Evolutionary conservation across 805 yeast genomes (phyloP), one percentile per base, ranked within the genome.

Genomic region (Scheffersomyces ergatensis): DNA sequence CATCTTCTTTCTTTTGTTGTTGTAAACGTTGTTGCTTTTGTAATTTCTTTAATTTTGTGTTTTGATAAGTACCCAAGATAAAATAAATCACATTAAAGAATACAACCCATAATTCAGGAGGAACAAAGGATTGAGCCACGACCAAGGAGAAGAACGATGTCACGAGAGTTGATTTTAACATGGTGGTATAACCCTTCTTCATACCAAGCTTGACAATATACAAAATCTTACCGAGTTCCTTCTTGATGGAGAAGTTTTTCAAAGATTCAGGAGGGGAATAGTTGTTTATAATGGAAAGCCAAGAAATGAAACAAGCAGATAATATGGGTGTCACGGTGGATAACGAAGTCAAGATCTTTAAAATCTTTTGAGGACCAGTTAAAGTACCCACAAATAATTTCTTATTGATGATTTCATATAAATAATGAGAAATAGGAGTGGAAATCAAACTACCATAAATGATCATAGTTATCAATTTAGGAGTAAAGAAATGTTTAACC

Each of bases 61-160:
- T 82, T 49, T 82, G 84, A 40, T 71, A 69, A 1, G 87, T 82
- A 1, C 85, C 85, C 42, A 82, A 60, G 4, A 81, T 54, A 47
- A 81, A 81, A 51, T 74, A 80, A 17, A 81, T 76, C 24, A 77
- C 46, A 48, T 74, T 76, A 61, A 80, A 80, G 54, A 80, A 82
- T 2, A 78, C 78, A 9, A 78, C 81, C 89, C 89, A 82, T 23
- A 74, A 61, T 50, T 80, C 78, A 1, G 83, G 82, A 7, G 70
- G 65, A 11, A 82, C 48, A 45, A 69, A 78, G 38, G 65, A 74
- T 53, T 82, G 89, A 4, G 86, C 85, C 23, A 79, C 43, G 1
- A 73, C 49, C 52, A 80, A 59, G 4, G 80, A 72, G 2, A 75
- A 50, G 11, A 78, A 73, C 27, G 79, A 74, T 3, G 83, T 73